Evolutionary conservation across 768 basidiomycete genomes (phyloP), one percentile per base, ranked within the genome.

Genomic region (Hygrocybe coccinea): DNA sequence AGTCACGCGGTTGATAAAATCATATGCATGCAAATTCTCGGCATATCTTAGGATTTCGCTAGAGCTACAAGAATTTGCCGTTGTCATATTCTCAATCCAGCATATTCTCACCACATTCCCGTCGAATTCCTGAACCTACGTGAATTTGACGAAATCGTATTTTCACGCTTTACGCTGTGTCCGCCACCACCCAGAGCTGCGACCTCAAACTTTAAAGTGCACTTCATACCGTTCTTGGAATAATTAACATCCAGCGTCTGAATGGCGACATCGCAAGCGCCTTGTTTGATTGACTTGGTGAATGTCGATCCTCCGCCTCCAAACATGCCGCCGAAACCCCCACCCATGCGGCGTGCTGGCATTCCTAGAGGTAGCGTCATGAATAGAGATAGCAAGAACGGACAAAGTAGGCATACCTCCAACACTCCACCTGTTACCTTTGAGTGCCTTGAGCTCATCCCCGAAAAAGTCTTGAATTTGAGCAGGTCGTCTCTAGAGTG

Each of bases 161-260:
- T n/a, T 29, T 29, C 29, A 8, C 29, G 29, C 8, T 29, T 29
- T 29, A 29, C 29, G 8, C 29, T 29, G 29, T 47, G 5, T 36
- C 59, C 56, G 22, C 59, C 58, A 14, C 64, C 65, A 15, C 64
- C 66, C 17, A 46, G 49, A 46, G 67, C 58, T 5, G 17, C 60
- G 29, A 76, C 69, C 52, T 73, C 69, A 54, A 75, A 69, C 59
- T 76, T 76, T 50, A 74, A 54, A n/a, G 66, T 65, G 62, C 72
- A 74, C 55, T 76, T 75, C 65, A 75, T 66, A 50, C 62, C 66
- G 60, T 74, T 75, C 62, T 72, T 74, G 33, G 73, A 71, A 61
- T 75, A 75, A 57, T 66, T 71, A 54, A 75, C 66, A 44, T 75
- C 70, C 38, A 72, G 55, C 3, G 62, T 60, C 24, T 52, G 55